Conservation (phyloP, 2,329 filamentous ascomycete species). For the Teratosphaeria destructans region DNA sequence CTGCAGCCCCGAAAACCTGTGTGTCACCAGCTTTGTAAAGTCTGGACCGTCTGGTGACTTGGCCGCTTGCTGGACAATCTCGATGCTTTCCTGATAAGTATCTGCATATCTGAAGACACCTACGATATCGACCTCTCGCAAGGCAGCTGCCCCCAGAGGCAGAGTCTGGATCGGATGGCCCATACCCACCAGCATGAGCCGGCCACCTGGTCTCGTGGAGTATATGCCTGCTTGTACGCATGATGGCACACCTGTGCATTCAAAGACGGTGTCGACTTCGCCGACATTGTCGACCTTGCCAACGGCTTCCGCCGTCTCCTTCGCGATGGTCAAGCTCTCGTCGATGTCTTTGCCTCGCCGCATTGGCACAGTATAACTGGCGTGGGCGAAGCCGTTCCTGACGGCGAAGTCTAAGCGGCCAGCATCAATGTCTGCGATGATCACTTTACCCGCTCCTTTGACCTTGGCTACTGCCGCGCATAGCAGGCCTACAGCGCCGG, state of each 20-base stretch:
- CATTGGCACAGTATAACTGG: constrained; percentile 36
- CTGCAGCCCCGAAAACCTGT: constrained; percentile 56
- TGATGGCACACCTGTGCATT: constrained; percentile 65
- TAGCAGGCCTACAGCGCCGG: constrained; percentile 50
- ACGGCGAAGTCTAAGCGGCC: constrained; percentile 47
- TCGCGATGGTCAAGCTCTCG: constrained; percentile 41
- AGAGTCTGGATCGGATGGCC: constrained; percentile 66
- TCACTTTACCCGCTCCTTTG: constrained; percentile 43
- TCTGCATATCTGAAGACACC: constrained; percentile 70
- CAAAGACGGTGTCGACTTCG: constrained; percentile 61
- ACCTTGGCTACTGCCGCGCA: constrained; percentile 48
- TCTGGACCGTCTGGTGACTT: constrained; percentile 44
- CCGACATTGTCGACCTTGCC: constrained; percentile 31
- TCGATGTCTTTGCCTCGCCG: constrained; percentile 41
- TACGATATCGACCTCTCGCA: constrained; percentile 68
- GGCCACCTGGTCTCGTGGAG: constrained; percentile 58
- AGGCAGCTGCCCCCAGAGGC: constrained; percentile 59
- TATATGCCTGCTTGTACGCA: constrained; percentile 69
- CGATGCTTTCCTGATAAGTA: constrained; percentile 63
- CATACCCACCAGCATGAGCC: constrained; percentile 70
- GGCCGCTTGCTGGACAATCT: constrained; percentile 38
- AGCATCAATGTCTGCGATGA: constrained; percentile 52
- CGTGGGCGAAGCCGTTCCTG: constrained; percentile 38
- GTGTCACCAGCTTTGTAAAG: constrained; percentile 63
- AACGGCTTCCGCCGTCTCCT: constrained; percentile 38